A percentile compares a stretch with the other conserved stretches of the same genome.
Evolutionary conservation across 2,329 filamentous ascomycete genomes (phyloP).

Genomic region (Aspergillus versicolor): DNA sequence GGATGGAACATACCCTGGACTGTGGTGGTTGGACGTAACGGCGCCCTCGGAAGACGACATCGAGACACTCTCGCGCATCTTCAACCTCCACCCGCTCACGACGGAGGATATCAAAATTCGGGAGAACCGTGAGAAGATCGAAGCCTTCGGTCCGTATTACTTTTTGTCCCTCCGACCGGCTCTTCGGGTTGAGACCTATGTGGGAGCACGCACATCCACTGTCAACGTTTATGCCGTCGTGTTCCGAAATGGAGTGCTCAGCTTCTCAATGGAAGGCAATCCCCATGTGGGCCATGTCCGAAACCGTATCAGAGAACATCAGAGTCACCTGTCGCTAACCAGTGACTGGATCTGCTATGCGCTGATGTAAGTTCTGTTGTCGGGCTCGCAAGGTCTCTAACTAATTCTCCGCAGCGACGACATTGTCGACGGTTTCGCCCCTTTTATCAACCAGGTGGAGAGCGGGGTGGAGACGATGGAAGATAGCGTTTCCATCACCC

Average conservation of each 20-base stretch:
- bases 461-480: slow-evolving; percentile 84
- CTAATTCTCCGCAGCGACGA: slow-evolving; percentile 64
- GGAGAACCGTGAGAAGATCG: slow-evolving; percentile 93
- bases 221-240: slow-evolving; percentile 94
- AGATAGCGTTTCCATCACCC: slow-evolving; percentile 85
- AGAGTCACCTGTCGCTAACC: slow-evolving; percentile 86
- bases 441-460: slow-evolving; percentile 80
- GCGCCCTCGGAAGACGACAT: slow-evolving; percentile 84
- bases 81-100: slow-evolving; percentile 90
- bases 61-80: slow-evolving; percentile 82
- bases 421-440: slow-evolving; percentile 90
- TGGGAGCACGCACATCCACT: slow-evolving; percentile 77
- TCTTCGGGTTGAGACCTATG: slow-evolving; percentile 70
- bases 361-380: slow-evolving; percentile 66
- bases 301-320: slow-evolving; percentile 80
- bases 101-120: slow-evolving; percentile 92
- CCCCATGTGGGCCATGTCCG: slow-evolving; percentile 83
- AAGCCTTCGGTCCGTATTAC: slow-evolving; percentile 95
- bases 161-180: slow-evolving; percentile 94
- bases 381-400: too few species aligned
- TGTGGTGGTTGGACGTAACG: slow-evolving; percentile 97
- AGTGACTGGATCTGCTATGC: slow-evolving; percentile 98
- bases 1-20: slow-evolving; percentile 61
- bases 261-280: slow-evolving; percentile 83
- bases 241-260: slow-evolving; percentile 86